Base-by-base conservation (phyloP, 2,329 filamentous ascomycete genomes). In the Pseudogymnoascus pannorum region DNA sequence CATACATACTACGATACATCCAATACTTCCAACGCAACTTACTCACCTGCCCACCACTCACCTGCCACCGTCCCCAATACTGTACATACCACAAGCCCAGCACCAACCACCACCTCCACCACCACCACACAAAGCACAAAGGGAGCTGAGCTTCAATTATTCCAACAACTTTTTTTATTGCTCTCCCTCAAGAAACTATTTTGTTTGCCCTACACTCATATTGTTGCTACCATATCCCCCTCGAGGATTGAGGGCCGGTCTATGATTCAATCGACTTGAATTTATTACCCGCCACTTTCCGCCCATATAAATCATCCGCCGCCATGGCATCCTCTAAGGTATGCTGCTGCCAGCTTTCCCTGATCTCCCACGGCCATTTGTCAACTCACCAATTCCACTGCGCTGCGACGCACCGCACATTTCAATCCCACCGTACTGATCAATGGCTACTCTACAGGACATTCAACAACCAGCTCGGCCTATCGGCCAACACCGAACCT, bases 391-490 rank as follows among this genome's bases (percentile, higher is more conserved):
- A 61, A 57, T 60, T 54, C 44, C 61, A 42, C 66, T 67, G 36
- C 64, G 63, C 31, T 63, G 62, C 31, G 40, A 66, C 63, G 64
- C 65, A 62, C 62, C 64, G 61, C 67, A 31, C 29, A 5, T 66
- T 65, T 66, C 54, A 65, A 69, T 64, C 67, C 68, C 72, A 61
- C 63, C 64, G 63, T 73, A 73, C 76, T 79, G 71, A 78, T 73
- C 71, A 72, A 63, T 64, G 63, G 24, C 51, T 22, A 40, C 26
- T 65, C n/a, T n/a, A 68, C 74, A 87, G 84, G 84, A 87, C 77
- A 84, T 85, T 73, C 81, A 82, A 72, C 79, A 85, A 72, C 79
- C 85, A 68, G 83, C 85, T 71, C 84, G 87, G 75, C 87, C 87
- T 75, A 80, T 88, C 73, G 80, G 80, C 73, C 84, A 84, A 71